These are phyloP conservation scores for Rhypophila decipiens DNA, from an alignment of 495 filamentous ascomycete genomes.

Conservation along the genomic window DNA sequence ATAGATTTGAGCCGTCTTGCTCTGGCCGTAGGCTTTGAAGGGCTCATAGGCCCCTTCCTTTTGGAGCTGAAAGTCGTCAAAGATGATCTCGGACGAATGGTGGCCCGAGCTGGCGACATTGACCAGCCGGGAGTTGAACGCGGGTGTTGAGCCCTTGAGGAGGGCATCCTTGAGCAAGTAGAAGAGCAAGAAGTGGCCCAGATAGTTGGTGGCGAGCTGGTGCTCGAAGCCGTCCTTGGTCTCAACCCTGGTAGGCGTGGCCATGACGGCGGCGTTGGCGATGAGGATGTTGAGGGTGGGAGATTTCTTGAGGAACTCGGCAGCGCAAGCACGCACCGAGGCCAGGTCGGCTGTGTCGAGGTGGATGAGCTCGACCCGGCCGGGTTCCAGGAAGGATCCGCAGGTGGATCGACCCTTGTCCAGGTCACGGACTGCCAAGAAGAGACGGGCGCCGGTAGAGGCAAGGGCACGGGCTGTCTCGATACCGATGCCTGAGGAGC, in stretches of 20 bases:
- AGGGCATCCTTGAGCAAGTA: slow-evolving; percentile 39
- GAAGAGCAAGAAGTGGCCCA: slow-evolving; percentile 49
- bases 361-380: slow-evolving; percentile 25
- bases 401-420: slow-evolving; percentile 20
- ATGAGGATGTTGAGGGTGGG: slow-evolving; percentile 22
- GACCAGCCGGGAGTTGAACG: slow-evolving; percentile 29
- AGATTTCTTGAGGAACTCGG: slow-evolving; percentile 14
- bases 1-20: slow-evolving; percentile 46
- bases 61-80: slow-evolving; percentile 41
- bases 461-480: slow-evolving; percentile 42
- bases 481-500: slow-evolving; percentile 48
- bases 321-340: slow-evolving; percentile 20
- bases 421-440: slow-evolving; percentile 34
- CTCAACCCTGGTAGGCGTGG: slow-evolving; percentile 20
- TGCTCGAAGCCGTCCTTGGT: slow-evolving; percentile 43
- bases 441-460: slow-evolving; percentile 44
- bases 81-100: slow-evolving; percentile 29
- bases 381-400: slow-evolving; percentile 8
- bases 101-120: slow-evolving; percentile 33
- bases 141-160: slow-evolving; percentile 26
- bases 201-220: slow-evolving; percentile 46
- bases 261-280: slow-evolving; percentile 37
- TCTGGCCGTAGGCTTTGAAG: slow-evolving; percentile 38
- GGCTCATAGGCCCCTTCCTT: slow-evolving; percentile 15
- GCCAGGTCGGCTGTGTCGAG: slow-evolving; percentile 28